These are phyloP conservation scores for Verticillium alfalfae DNA, from an alignment of 2,329 filamentous ascomycete genomes.

Conservation along the genomic window DNA sequence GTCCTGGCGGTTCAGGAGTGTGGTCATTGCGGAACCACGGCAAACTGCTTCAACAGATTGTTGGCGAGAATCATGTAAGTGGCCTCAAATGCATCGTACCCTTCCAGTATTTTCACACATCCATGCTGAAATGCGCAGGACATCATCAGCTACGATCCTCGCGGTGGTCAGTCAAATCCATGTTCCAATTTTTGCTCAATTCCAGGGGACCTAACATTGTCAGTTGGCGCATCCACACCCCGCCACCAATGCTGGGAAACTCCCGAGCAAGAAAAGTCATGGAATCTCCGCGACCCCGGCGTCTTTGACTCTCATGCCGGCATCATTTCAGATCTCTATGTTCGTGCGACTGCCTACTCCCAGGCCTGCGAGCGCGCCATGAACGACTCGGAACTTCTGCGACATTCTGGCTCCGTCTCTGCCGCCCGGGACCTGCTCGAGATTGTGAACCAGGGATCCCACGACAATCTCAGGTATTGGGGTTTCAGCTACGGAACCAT, in stretches of 20 bases:
- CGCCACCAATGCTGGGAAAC: conserved; percentile 45
- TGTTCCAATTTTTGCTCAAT: background rate
- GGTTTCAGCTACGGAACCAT: conserved; percentile 51
- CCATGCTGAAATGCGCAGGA: conserved; percentile 23
- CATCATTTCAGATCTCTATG: conserved; percentile 37
- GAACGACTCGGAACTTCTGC: conserved; percentile 27
- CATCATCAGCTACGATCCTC: conserved; percentile 45
- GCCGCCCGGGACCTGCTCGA: conserved; percentile 43
- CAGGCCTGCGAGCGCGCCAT: conserved; percentile 34
- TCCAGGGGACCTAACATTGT: background rate
- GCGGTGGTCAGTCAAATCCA: conserved; percentile 28
- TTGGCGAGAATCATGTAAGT: conserved; percentile 39
- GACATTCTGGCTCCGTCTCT: conserved; percentile 36
- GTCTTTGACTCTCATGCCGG: conserved; percentile 41
- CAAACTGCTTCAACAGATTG: conserved; percentile 32
- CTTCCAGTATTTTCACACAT: too few species aligned
- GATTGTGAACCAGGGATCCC: conserved; percentile 33
- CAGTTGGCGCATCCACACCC: conserved; percentile 42
- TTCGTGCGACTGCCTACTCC: conserved; percentile 33
- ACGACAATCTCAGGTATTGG: conserved; percentile 43
- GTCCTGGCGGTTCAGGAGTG: conserved; percentile 44
- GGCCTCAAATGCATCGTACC: background rate
- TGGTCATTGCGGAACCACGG: conserved; percentile 23
- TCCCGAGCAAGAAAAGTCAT: conserved; percentile 32
- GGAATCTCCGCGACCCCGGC: conserved; percentile 36